These are phyloP conservation scores for Emergomyces orientalis DNA, from an alignment of 2,329 filamentous ascomycete species.

Conservation along the genomic window DNA sequence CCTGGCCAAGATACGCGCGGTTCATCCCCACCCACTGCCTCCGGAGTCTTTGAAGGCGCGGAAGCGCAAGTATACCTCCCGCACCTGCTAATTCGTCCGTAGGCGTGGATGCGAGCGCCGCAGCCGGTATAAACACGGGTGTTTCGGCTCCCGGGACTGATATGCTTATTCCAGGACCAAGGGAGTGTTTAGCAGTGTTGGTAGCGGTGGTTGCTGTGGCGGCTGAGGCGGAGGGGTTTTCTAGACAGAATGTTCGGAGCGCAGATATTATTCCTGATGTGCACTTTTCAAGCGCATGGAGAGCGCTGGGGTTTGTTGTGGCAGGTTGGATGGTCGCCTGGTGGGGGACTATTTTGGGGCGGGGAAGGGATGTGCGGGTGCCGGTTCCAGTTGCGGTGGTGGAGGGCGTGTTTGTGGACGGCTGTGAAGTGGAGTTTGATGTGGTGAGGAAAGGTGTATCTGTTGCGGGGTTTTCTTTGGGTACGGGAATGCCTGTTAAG, in stretches of 20 bases:
- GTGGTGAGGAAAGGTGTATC: slow-evolving; percentile 14
- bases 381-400: slow-evolving; percentile 4
- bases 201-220: slow-evolving; percentile 11
- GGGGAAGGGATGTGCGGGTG: slow-evolving; percentile 12
- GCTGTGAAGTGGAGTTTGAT: slow-evolving; percentile 9
- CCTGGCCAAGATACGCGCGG: slow-evolving; percentile 30
- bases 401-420: slow-evolving; percentile 12
- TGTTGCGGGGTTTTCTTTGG: slow-evolving; percentile 15
- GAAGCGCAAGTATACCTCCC: slow-evolving; percentile 33
- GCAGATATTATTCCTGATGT: slow-evolving; percentile 35
- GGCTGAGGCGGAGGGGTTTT: slow-evolving; percentile 30
- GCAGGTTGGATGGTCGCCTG: slow-evolving; percentile 36
- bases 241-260: slow-evolving; percentile 33
- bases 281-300: slow-evolving; percentile 37
- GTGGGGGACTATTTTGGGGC: slow-evolving; percentile 24
- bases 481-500: slow-evolving; percentile 33
- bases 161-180: slow-evolving; percentile 26
- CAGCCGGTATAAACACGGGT: slow-evolving; percentile 30
- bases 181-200: background rate
- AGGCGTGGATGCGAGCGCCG: slow-evolving; percentile 28
- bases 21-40: slow-evolving; percentile 42
- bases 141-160: slow-evolving; percentile 25
- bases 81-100: slow-evolving; percentile 37
- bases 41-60: slow-evolving; percentile 35
- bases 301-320: slow-evolving; percentile 32